Evolutionary conservation across 345 rosid species (phyloP).

Genomic region (Raphanus raphanistrum): DNA sequence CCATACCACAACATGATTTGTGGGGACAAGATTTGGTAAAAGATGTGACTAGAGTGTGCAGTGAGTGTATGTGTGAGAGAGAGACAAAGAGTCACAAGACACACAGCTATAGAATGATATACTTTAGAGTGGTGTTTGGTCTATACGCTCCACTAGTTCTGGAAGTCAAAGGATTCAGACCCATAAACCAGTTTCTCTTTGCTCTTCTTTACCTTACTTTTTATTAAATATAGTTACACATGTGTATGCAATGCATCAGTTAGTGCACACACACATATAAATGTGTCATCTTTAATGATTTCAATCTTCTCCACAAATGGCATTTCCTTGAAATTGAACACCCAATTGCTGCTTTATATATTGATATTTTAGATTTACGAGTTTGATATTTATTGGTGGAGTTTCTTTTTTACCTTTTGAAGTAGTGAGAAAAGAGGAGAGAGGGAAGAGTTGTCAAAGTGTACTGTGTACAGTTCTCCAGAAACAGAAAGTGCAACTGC

Average conservation of each 20-base stretch:
- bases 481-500: slow-evolving; percentile 73
- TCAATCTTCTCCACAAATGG: slow-evolving; percentile 27
- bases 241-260: slow-evolving; percentile 21
- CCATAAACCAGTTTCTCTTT: slow-evolving; percentile 14
- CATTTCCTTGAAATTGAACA: slow-evolving; percentile 21
- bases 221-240: slow-evolving; percentile 4
- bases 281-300: slow-evolving; percentile 22
- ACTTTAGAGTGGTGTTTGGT: slow-evolving; percentile 32
- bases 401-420: slow-evolving; percentile 33
- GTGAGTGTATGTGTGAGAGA: slow-evolving; percentile 20
- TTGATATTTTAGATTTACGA: neutral
- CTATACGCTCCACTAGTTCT: slow-evolving; percentile 37
- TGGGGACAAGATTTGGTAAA: slow-evolving; percentile 32
- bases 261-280: slow-evolving; percentile 22
- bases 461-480: slow-evolving; percentile 29
- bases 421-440: slow-evolving; percentile 39
- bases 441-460: slow-evolving; percentile 33
- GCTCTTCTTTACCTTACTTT: neutral
- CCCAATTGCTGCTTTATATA: neutral
- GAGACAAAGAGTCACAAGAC: slow-evolving; percentile 36
- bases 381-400: slow-evolving; percentile 28
- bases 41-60: slow-evolving; percentile 34
- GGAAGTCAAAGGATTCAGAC: slow-evolving; percentile 41
- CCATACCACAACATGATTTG: slow-evolving; percentile 19
- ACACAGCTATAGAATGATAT: slow-evolving; percentile 26